These are phyloP conservation scores for Alternaria angustiovoidea DNA, from an alignment of 2,329 filamentous ascomycete genomes.

Conservation along the genomic window DNA sequence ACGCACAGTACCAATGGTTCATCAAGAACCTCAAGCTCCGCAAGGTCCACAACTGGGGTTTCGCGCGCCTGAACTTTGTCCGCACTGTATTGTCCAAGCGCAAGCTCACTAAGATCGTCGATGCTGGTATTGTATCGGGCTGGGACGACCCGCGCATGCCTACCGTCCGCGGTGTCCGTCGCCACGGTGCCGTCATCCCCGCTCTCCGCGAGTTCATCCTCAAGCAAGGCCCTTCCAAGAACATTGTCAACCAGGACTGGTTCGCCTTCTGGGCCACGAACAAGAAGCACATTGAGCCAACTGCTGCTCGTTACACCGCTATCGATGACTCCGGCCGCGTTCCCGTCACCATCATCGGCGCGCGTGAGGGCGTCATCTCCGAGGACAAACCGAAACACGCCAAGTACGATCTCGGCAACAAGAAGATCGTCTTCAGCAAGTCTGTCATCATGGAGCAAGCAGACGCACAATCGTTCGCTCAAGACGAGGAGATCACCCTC, in stretches of 20 bases:
- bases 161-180: conserved; percentile 79
- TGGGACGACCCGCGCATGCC: conserved; percentile 92
- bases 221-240: conserved; percentile 83
- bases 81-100: conserved; percentile 84
- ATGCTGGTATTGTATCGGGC: conserved; percentile 77
- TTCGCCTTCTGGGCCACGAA: conserved; percentile 66
- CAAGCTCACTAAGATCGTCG: conserved; percentile 84
- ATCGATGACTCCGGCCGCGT: conserved; percentile 76
- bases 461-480: conserved; percentile 81
- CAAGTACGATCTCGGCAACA: conserved; percentile 88
- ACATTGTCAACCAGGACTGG: conserved; percentile 87
- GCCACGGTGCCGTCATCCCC: conserved; percentile 79
- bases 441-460: conserved; percentile 84
- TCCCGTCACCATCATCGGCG: conserved; percentile 72
- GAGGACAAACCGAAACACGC: conserved; percentile 86
- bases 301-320: conserved; percentile 58
- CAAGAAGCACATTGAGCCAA: conserved; percentile 62
- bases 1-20: conserved; percentile 89
- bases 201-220: conserved; percentile 85
- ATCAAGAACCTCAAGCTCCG: conserved; percentile 76
- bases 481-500: conserved; percentile 89
- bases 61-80: conserved; percentile 84
- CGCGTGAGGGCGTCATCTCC: conserved; percentile 61
- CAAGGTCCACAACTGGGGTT: conserved; percentile 85
- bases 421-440: conserved; percentile 82